These are phyloP conservation scores for Davidsoniella virescens DNA, from an alignment of 2,329 filamentous ascomycete species.

Conservation along the genomic window DNA sequence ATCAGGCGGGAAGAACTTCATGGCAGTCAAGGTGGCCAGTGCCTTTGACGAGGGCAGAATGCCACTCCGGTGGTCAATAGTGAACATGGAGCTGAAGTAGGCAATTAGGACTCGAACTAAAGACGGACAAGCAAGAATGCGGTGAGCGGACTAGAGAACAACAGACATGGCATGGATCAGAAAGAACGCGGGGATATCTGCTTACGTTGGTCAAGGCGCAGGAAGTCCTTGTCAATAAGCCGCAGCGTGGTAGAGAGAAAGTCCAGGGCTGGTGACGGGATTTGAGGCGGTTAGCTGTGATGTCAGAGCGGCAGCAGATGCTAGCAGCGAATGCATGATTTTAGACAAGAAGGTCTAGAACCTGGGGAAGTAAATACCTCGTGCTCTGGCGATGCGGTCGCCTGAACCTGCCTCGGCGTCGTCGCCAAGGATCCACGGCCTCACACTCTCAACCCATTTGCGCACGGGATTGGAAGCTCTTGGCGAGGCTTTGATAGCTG, in stretches of 20 bases:
- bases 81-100: constrained; percentile 44
- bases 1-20: constrained; percentile 34
- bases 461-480: constrained; percentile 31
- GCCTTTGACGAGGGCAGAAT: constrained; percentile 37
- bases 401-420: constrained; percentile 27
- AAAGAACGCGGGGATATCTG: background rate
- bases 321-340: background rate
- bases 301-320: constrained; percentile 8
- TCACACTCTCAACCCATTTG: constrained; percentile 39
- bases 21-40: constrained; percentile 30
- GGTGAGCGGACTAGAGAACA: background rate
- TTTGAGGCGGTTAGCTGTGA: background rate
- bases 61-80: constrained; percentile 42
- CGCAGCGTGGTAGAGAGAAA: constrained; percentile 39
- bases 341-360: background rate
- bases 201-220: constrained; percentile 35
- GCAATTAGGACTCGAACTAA: constrained; percentile 30
- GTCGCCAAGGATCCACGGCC: constrained; percentile 32
- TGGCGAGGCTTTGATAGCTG: constrained; percentile 25
- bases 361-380: constrained; percentile 22
- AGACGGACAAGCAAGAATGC: background rate
- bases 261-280: constrained; percentile 29
- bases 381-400: constrained; percentile 38
- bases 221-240: constrained; percentile 27
- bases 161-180: background rate